A percentile compares a stretch with the other conserved stretches of the same genome.
These are phyloP conservation scores for Eleusine coracana DNA, from an alignment of 176 grass and related monocot species.

Conservation along the genomic window DNA sequence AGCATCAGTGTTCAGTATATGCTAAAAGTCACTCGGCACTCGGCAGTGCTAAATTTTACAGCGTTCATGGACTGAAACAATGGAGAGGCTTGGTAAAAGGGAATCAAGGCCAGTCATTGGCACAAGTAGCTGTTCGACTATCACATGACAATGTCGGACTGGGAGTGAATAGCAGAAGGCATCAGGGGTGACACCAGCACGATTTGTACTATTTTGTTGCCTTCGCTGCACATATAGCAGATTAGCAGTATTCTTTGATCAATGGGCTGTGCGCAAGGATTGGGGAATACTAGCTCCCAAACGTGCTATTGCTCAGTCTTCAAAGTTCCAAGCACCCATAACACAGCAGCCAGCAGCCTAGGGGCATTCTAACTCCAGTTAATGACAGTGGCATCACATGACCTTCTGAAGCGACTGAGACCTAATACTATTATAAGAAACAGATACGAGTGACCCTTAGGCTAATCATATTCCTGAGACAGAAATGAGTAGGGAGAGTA, in stretches of 20 bases:
- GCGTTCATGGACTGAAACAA: slow-evolving; percentile 5
- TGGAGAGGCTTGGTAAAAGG: slow-evolving; percentile 27
- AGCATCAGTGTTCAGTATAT: neutral
- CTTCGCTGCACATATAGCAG: slow-evolving; percentile 26
- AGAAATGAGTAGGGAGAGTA: neutral
- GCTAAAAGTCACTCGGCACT: slow-evolving; percentile 8
- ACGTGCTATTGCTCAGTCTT: neutral
- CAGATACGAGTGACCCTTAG: slow-evolving; percentile 24
- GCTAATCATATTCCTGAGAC: neutral
- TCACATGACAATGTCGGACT: slow-evolving; percentile 60
- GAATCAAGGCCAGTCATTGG: slow-evolving; percentile 49
- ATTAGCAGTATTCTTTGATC: slow-evolving; percentile 7
- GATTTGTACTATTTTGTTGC: slow-evolving; percentile 61
- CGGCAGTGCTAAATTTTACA: slow-evolving; percentile 3
- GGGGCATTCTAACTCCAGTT: neutral
- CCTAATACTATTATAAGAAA: slow-evolving; percentile 39
- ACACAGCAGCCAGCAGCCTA: neutral
- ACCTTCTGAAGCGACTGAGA: slow-evolving; percentile 24
- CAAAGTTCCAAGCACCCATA: neutral
- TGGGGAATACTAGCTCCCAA: slow-evolving; percentile 6
- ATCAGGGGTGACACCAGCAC: slow-evolving; percentile 44
- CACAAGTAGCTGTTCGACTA: slow-evolving; percentile 37
- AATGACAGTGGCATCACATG: slow-evolving; percentile 1
- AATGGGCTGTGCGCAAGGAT: slow-evolving; percentile 4
- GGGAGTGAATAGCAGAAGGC: slow-evolving; percentile 40